Percentiles rank a stretch among this genome's conserved stretches.
phyloP scores from a whole-genome alignment of 108 stramenopile species.

The Mayamaea pseudoterrestris region DNA sequence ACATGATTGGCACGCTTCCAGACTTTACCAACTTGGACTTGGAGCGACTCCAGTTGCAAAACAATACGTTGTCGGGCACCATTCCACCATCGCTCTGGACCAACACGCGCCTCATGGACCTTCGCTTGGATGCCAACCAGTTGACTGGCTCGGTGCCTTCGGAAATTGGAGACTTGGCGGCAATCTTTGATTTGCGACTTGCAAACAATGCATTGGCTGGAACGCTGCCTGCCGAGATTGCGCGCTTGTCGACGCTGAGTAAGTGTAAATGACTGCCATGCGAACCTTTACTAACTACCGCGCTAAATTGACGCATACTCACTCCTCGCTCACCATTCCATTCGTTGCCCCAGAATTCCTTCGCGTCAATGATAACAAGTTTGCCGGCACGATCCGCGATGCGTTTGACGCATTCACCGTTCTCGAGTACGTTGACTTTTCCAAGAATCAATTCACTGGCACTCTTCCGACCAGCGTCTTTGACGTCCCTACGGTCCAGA shows the following conservation, averaged over 20 bases:
- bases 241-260: too few species aligned
- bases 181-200: slow-evolving; percentile 14
- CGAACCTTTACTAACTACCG: too few species aligned
- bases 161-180: slow-evolving; percentile 1
- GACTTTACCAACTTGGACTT: not conserved
- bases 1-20: not conserved
- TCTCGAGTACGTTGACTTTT: slow-evolving; percentile 26
- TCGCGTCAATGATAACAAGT: not conserved
- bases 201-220: slow-evolving; percentile 18
- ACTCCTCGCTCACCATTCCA: too few species aligned
- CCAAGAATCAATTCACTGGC: slow-evolving; percentile 21
- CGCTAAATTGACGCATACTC: too few species aligned
- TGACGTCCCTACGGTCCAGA: slow-evolving; percentile 24
- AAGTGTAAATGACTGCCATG: too few species aligned
- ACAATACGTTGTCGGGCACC: not conserved
- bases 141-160: slow-evolving; percentile 1
- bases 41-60: not conserved
- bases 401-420: slow-evolving; percentile 14
- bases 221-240: slow-evolving; percentile 17
- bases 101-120: not conserved
- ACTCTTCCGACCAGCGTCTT: slow-evolving; percentile 25
- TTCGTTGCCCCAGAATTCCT: too few species aligned
- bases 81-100: not conserved
- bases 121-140: not conserved
- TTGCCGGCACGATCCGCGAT: slow-evolving; percentile 13